Conservation (phyloP, 306 rosid genomes). For the Cucumis hystrix region DNA sequence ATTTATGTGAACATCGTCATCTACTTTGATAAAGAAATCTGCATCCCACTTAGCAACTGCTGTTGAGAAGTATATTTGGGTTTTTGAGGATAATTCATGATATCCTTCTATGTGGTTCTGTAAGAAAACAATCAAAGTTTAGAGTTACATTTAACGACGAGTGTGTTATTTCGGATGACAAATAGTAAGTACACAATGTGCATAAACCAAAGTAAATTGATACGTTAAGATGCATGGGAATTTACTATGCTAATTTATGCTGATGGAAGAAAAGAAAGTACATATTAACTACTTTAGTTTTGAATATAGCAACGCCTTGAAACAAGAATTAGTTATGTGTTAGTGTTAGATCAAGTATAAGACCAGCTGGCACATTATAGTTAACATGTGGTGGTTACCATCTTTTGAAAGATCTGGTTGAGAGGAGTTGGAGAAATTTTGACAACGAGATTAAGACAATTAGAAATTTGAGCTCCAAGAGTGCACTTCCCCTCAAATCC, state of each 20-base stretch:
- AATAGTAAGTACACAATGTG: neutral
- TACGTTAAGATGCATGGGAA: neutral
- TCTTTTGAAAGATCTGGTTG: neutral
- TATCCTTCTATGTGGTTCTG: conserved; percentile 57
- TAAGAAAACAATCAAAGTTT: neutral
- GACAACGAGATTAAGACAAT: neutral
- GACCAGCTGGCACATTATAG: neutral
- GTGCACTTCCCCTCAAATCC: neutral
- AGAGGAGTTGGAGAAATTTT: neutral
- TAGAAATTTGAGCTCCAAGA: neutral
- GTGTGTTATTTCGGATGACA: neutral
- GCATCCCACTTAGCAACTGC: conserved; percentile 55
- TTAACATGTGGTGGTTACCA: neutral
- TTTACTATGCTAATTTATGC: neutral
- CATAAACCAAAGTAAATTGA: neutral
- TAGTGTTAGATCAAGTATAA: neutral
- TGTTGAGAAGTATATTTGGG: conserved; percentile 36
- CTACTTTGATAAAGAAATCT: conserved; percentile 50
- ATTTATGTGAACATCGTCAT: conserved; percentile 51
- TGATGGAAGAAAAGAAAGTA: neutral
- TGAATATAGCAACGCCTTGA: neutral
- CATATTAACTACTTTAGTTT: neutral
- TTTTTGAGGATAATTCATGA: conserved; percentile 45
- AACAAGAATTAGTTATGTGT: neutral
- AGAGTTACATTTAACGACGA: neutral